A percentile compares a stretch with the other conserved stretches of the same genome.
phyloP scores from a whole-genome alignment of 192 early-diverging fungal genomes.

The Mortierella alpina region DNA sequence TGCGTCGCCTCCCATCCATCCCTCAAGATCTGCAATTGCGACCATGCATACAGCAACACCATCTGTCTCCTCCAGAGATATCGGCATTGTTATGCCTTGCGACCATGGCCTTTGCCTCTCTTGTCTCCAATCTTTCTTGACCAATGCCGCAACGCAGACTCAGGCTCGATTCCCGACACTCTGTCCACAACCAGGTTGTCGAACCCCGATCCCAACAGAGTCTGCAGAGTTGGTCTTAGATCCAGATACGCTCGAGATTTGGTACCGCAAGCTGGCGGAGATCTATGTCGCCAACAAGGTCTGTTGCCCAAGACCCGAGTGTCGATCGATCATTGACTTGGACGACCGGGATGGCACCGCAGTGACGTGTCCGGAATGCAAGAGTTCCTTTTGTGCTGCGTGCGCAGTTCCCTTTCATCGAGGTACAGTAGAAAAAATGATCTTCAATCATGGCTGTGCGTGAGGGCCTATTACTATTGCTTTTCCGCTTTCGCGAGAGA shows the following conservation, averaged over 20 bases:
- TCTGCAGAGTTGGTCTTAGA: slow-evolving; percentile 46
- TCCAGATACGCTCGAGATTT: slow-evolving; percentile 22
- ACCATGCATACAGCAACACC: slow-evolving; percentile 20
- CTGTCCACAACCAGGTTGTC: slow-evolving; percentile 42
- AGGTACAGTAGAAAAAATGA: slow-evolving; percentile 6
- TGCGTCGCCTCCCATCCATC: not conserved
- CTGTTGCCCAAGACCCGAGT: slow-evolving; percentile 40
- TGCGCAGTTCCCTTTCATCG: slow-evolving; percentile 51
- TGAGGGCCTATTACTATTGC: too few species aligned
- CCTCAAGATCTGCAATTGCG: not conserved
- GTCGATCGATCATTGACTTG: slow-evolving; percentile 45
- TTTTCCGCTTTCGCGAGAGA: too few species aligned
- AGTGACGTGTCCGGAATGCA: slow-evolving; percentile 48
- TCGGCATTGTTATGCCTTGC: slow-evolving; percentile 43
- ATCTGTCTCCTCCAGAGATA: slow-evolving; percentile 38
- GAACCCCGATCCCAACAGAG: slow-evolving; percentile 44
- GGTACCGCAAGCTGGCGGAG: slow-evolving; percentile 50
- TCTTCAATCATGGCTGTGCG: not conserved
- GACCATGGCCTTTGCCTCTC: slow-evolving; percentile 47
- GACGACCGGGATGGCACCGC: slow-evolving; percentile 49
- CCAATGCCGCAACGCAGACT: slow-evolving; percentile 28
- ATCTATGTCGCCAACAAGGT: slow-evolving; percentile 51
- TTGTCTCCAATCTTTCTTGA: slow-evolving; percentile 42
- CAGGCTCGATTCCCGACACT: slow-evolving; percentile 35
- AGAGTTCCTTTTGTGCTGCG: slow-evolving; percentile 45